phyloP scores from a whole-genome alignment of 768 basidiomycete species.

The Polyporus arcularius region DNA sequence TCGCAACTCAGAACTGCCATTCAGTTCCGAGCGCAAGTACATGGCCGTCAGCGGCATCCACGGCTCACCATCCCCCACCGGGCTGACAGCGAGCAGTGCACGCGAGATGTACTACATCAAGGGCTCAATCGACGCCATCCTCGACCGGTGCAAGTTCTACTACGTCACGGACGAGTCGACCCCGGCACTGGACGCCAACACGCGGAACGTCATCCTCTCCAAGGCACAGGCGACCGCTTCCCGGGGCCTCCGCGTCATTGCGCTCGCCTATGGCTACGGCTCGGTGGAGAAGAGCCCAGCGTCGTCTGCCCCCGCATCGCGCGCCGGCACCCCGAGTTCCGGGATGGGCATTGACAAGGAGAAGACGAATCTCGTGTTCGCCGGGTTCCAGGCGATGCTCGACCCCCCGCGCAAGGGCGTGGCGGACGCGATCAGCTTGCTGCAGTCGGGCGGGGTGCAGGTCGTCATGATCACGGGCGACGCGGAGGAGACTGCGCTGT shows the following conservation, averaged over 20 bases:
- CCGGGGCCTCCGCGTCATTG: constrained; percentile 83
- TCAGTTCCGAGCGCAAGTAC: constrained; percentile 92
- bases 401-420: constrained; percentile 95
- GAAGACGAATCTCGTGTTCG: constrained; percentile 71
- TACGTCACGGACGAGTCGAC: constrained; percentile 90
- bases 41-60: constrained; percentile 89
- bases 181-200: constrained; percentile 70
- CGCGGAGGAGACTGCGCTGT: constrained; percentile 85
- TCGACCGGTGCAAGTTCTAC: constrained; percentile 86
- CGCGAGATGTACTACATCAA: constrained; percentile 89
- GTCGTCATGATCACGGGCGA: constrained; percentile 99
- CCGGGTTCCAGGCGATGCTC: constrained; percentile 92
- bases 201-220: constrained; percentile 63
- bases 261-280: constrained; percentile 88
- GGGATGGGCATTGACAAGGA: constrained; percentile 33
- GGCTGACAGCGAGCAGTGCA: constrained; percentile 31
- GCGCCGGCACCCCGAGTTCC: constrained; percentile 23
- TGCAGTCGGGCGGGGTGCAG: constrained; percentile 87
- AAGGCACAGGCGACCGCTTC: constrained; percentile 74
- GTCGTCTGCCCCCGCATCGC: constrained; percentile 22
- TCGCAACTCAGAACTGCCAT: constrained; percentile 78
- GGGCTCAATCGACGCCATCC: constrained; percentile 86
- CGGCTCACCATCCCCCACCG: constrained; percentile 31
- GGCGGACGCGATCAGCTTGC: constrained; percentile 79
- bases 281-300: constrained; percentile 42